phyloP scores from a whole-genome alignment of 805 yeast genomes.

The Candida ponderosae region DNA sequence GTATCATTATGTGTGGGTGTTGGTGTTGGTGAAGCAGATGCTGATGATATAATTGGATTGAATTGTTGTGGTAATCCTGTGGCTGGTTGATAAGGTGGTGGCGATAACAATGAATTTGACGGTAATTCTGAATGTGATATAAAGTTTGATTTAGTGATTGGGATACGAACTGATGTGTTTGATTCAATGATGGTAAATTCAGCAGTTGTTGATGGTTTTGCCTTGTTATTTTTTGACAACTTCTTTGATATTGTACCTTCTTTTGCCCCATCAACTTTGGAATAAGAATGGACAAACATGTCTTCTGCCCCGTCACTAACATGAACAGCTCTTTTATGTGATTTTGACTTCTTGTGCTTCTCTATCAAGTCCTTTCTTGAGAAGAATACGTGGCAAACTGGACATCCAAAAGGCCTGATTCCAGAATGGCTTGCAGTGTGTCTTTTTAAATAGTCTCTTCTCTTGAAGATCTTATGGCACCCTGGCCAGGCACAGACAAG shows the following conservation, averaged over 20 bases:
- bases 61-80: no score
- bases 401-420: conserved; percentile 21
- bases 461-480: conserved; percentile 21
- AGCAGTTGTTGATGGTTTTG: neutral
- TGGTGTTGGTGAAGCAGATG: no score
- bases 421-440: conserved; percentile 24
- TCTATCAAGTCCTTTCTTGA: conserved; percentile 25
- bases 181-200: no score
- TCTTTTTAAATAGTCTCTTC: conserved; percentile 26
- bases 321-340: conserved; percentile 7
- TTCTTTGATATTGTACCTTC: neutral
- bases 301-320: neutral
- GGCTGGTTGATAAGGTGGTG: no score
- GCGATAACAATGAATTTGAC: no score
- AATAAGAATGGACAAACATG: neutral
- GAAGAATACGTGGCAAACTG: conserved; percentile 18
- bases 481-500: conserved; percentile 10
- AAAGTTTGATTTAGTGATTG: no score
- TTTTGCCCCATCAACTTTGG: no score
- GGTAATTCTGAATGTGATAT: no score
- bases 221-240: neutral
- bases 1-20: no score
- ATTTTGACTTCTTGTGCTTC: conserved; percentile 21
- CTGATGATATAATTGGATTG: no score
- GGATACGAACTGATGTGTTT: no score